phyloP scores from a whole-genome alignment of 257 asterid genomes.

The Cordia subcordata region DNA sequence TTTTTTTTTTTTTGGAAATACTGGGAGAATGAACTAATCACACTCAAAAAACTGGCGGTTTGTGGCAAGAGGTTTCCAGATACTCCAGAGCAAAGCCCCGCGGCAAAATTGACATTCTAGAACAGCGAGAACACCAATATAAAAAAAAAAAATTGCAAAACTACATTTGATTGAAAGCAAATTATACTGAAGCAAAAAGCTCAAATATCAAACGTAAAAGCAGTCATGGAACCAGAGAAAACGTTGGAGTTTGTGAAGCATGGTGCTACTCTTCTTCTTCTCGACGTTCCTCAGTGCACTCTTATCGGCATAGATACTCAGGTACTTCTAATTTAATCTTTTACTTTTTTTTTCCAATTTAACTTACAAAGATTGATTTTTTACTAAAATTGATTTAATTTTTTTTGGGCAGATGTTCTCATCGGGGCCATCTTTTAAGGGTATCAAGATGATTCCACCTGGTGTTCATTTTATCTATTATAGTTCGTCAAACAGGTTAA shows the following conservation, averaged over 20 bases:
- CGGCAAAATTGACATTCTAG: too few species aligned
- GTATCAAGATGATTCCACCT: conserved; percentile 93
- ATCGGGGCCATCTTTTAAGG: conserved; percentile 82
- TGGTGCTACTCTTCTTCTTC: conserved; percentile 65
- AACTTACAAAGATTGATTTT: background rate
- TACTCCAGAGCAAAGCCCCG: too few species aligned
- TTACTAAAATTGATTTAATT: background rate
- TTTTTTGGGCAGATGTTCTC: conserved; percentile 52
- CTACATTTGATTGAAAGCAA: too few species aligned
- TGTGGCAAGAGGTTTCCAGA: too few species aligned
- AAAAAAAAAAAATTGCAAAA: too few species aligned
- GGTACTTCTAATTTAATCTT: conserved; percentile 20
- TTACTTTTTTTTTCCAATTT: background rate
- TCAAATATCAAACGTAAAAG: too few species aligned
- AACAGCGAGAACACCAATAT: too few species aligned
- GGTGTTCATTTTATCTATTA: conserved; percentile 80
- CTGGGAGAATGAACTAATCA: too few species aligned
- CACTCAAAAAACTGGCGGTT: too few species aligned
- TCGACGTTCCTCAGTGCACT: conserved; percentile 79
- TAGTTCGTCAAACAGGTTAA: conserved; percentile 67
- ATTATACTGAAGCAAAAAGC: too few species aligned
- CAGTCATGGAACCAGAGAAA: conserved; percentile 59
- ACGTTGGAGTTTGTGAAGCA: conserved; percentile 64
- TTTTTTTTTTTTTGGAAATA: too few species aligned
- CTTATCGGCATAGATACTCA: conserved; percentile 88